These are phyloP conservation scores for Psilocybe sp. DNA, from an alignment of 768 basidiomycete genomes.

Conservation along the genomic window DNA sequence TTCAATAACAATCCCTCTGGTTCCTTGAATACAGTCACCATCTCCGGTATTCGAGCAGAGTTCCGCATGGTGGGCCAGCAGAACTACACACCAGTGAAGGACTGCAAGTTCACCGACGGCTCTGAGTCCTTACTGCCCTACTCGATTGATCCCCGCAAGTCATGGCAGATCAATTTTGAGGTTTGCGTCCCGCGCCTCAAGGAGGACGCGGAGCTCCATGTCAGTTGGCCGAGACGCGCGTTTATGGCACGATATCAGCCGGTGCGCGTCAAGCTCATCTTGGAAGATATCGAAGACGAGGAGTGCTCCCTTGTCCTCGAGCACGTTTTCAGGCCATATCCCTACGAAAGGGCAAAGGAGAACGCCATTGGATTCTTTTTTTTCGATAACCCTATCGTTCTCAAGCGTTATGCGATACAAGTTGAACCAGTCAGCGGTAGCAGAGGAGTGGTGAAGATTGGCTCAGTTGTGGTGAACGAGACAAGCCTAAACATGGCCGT, in stretches of 20 bases:
- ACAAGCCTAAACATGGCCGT: slow-evolving; percentile 29
- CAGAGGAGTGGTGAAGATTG: slow-evolving; percentile 19
- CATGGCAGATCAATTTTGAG: slow-evolving; percentile 26
- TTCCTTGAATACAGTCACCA: slow-evolving; percentile 23
- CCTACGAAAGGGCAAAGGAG: slow-evolving; percentile 20
- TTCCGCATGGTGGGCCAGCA: slow-evolving; percentile 35
- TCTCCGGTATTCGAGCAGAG: slow-evolving; percentile 21
- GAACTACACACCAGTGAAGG: slow-evolving; percentile 26
- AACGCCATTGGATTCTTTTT: slow-evolving; percentile 29
- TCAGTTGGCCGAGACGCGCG: slow-evolving; percentile 31
- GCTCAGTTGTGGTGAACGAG: slow-evolving; percentile 18
- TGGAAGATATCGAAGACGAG: slow-evolving; percentile 36
- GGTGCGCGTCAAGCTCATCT: slow-evolving; percentile 33
- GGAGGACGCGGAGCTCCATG: slow-evolving; percentile 26
- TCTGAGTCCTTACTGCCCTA: slow-evolving; percentile 20
- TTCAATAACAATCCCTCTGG: slow-evolving; percentile 27
- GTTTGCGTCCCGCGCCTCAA: slow-evolving; percentile 28
- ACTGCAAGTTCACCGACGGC: slow-evolving; percentile 23
- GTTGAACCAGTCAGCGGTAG: slow-evolving; percentile 17
- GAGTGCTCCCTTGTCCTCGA: slow-evolving; percentile 34
- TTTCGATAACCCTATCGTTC: slow-evolving; percentile 28
- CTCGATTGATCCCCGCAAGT: slow-evolving; percentile 34
- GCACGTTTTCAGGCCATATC: slow-evolving; percentile 29
- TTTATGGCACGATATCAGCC: slow-evolving; percentile 32
- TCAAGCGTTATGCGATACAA: slow-evolving; percentile 22